Evolutionary conservation across 805 yeast species (phyloP).

Genomic region (Brettanomyces nanus): DNA sequence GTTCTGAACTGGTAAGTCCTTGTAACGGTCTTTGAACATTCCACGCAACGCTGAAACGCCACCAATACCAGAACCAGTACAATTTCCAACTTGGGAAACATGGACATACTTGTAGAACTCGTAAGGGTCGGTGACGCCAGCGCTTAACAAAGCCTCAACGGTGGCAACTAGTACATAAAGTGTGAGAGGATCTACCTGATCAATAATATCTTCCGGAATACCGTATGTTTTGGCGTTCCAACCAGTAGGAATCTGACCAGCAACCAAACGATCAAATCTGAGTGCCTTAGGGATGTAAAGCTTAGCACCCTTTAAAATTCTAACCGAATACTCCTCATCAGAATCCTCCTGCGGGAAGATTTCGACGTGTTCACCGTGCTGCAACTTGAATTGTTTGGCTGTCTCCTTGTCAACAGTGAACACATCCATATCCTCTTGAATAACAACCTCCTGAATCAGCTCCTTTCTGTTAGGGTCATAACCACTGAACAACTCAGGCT

Average conservation of each 20-base stretch:
- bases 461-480: slow-evolving; percentile 93
- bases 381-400: slow-evolving; percentile 87
- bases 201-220: slow-evolving; percentile 83
- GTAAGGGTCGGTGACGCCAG: slow-evolving; percentile 97
- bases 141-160: slow-evolving; percentile 84
- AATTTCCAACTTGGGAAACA: slow-evolving; percentile 97
- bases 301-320: slow-evolving; percentile 86
- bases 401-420: slow-evolving; percentile 93
- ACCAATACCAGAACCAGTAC: slow-evolving; percentile 99
- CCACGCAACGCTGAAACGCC: slow-evolving; percentile 97
- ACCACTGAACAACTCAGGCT: slow-evolving; percentile 89
- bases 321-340: slow-evolving; percentile 87
- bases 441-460: slow-evolving; percentile 89
- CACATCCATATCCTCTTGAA: slow-evolving; percentile 94
- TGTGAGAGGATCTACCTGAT: slow-evolving; percentile 95
- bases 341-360: slow-evolving; percentile 73
- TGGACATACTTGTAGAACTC: slow-evolving; percentile 98
- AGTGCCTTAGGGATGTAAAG: slow-evolving; percentile 85
- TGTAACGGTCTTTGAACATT: slow-evolving; percentile 93
- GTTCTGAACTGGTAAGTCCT: slow-evolving; percentile 91
- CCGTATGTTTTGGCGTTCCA: slow-evolving; percentile 96
- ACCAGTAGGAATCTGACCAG: slow-evolving; percentile 97
- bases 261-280: slow-evolving; percentile 63
- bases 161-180: slow-evolving; percentile 89
- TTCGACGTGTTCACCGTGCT: slow-evolving; percentile 92